Percentiles rank a stretch among this genome's conserved stretches.
Conservation (phyloP, 116 monocot species). For the Thalassia testudinum region DNA sequence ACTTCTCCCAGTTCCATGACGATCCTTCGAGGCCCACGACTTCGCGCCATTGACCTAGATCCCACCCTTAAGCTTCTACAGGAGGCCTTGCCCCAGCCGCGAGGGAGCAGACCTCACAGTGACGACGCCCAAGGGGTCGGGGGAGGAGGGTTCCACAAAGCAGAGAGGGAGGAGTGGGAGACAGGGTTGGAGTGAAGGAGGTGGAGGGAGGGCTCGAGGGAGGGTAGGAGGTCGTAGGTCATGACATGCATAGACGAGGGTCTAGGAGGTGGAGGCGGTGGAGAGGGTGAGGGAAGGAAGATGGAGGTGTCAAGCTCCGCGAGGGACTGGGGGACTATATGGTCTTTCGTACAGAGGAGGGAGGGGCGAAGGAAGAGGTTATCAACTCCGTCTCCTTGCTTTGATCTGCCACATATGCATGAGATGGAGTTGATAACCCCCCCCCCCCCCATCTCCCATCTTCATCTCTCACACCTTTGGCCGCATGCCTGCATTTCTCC, state of each 20-base stretch:
- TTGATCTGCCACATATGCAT: too few species aligned
- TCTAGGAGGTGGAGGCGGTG: conserved; percentile 15
- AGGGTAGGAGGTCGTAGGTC: conserved; percentile 37
- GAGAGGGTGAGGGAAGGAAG: conserved; percentile 36
- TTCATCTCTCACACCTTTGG: too few species aligned
- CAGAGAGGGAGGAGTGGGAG: conserved; percentile 26
- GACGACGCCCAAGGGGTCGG: conserved; percentile 24
- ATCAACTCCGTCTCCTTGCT: too few species aligned
- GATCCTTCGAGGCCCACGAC: conserved; percentile 13
- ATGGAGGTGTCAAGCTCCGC: conserved; percentile 36
- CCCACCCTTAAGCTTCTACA: conserved; percentile 32
- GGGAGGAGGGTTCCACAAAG: conserved; percentile 12
- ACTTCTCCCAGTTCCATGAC: conserved; percentile 9
- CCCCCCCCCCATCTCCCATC: too few species aligned
- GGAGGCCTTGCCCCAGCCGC: conserved; percentile 21
- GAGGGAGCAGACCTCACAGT: conserved; percentile 16
- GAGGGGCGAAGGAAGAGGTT: too few species aligned
- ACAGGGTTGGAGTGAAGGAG: conserved; percentile 30
- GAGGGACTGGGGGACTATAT: conserved; percentile 34
- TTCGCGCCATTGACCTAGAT: conserved; percentile 26
- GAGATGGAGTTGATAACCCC: too few species aligned
- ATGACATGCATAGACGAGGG: conserved; percentile 41
- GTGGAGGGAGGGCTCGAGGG: conserved; percentile 1
- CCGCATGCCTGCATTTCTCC: too few species aligned
- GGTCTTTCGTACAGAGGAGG: conserved; percentile 27